Evolutionary conservation across 345 rosid genomes (phyloP), one percentile per base, ranked within the genome.

Genomic region (Salix caprea): DNA sequence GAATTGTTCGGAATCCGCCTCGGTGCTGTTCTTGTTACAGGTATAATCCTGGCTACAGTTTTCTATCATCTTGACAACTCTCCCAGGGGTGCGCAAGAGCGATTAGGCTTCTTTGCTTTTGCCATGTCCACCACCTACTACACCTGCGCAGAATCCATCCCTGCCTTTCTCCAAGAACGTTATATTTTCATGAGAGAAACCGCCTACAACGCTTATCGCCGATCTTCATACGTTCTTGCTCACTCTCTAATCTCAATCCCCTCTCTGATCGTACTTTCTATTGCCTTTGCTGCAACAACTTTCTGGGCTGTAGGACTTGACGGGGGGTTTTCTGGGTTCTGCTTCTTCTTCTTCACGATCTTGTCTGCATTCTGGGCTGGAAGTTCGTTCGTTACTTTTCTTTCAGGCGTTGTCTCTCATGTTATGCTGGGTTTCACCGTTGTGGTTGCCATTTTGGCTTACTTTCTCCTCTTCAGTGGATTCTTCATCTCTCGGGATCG

Each of bases 341-440:
- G 86, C 30, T 93, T 90, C 92, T 93, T 81, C 87, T 91, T 91
- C 89, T 28, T 85, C 82, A 84, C 86, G 1, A 67, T 91, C 78
- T 66, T 95, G 1, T 90, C 94, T 5, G 87, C 99, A 23, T 95
- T 95, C 66, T 95, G 98, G 99, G 96, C 97, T 0, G 99, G 99
- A 48, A 93, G 90, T 78, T 95, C 99, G 11, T 93, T 95, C 77
- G 97, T 95, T 0, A 91, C 99, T 5, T 95, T 95, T 85, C 85
- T 95, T 18, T 91, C 98, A 6, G 98, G 97, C 4, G 75, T 95
- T 1, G 94, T 95, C n/a, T 86, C 98, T 0, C 94, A 91, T 61
- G 97, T 91, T 3, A 90, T 91, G 95, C 79, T 95, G 1, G 99
- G 93, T 0, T 93, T 93, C 91, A 95, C 97, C 0, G 83, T 95